Conservation (phyloP, 1,284 basidiomycete species). For the Fomitopsis schrenkii region DNA sequence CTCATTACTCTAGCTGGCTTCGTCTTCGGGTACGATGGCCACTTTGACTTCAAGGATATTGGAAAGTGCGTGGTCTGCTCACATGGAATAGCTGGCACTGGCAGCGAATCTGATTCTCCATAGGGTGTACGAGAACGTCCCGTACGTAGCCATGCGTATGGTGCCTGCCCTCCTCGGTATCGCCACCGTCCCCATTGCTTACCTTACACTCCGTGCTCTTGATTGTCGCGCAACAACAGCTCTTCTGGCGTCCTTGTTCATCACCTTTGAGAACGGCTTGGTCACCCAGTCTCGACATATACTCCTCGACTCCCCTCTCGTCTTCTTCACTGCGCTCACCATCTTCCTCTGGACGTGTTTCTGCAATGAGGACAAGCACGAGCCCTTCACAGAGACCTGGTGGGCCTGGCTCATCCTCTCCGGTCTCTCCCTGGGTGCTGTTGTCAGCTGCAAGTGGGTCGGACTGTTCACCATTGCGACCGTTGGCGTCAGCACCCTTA, state of each 20-base stretch:
- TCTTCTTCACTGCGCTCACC: constrained; percentile 96
- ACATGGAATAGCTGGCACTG: neutral
- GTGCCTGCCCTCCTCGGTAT: constrained; percentile 90
- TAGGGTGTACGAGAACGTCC: constrained; percentile 82
- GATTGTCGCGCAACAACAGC: constrained; percentile 90
- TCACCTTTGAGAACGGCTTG: constrained; percentile 96
- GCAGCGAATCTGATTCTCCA: constrained; percentile 2
- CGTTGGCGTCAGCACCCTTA: constrained; percentile 80
- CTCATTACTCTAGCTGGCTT: constrained; percentile 91
- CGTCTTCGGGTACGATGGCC: constrained; percentile 87
- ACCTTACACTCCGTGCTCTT: constrained; percentile 90
- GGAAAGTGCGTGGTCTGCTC: constrained; percentile 65
- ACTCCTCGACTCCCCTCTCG: constrained; percentile 93
- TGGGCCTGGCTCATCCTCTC: constrained; percentile 92
- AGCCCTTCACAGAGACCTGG: constrained; percentile 84
- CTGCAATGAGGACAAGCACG: constrained; percentile 82
- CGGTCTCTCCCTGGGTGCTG: constrained; percentile 87
- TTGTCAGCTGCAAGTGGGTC: constrained; percentile 97
- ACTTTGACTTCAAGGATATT: constrained; percentile 97
- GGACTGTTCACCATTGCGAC: constrained; percentile 99
- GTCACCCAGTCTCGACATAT: constrained; percentile 96
- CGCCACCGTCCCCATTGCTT: constrained; percentile 85
- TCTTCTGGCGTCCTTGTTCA: constrained; percentile 83
- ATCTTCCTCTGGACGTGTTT: constrained; percentile 88
- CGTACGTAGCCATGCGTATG: constrained; percentile 95